phyloP scores from a whole-genome alignment of 2,329 filamentous ascomycete species.

The Xylariaceae sp. region DNA sequence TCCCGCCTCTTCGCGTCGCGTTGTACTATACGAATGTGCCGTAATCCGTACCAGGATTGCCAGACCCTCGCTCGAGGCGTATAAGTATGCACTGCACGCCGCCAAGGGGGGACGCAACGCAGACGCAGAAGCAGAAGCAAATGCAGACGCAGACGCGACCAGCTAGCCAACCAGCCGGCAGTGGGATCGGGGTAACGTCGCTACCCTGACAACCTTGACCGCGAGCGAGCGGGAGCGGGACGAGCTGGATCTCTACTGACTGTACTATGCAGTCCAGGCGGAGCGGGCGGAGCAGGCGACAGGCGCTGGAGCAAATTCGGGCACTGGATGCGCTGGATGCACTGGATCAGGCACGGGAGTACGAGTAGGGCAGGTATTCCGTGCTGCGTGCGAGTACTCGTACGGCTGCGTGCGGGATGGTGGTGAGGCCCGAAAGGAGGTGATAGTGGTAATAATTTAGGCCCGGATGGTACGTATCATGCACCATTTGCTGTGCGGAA shows the following conservation, averaged over 20 bases:
- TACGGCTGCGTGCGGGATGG: background rate
- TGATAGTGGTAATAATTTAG: conserved; percentile 4
- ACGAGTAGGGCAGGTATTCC: too few species aligned
- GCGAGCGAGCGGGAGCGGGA: conserved; percentile 3
- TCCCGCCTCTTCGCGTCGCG: conserved; percentile 3
- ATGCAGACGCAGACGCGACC: conserved; percentile 17
- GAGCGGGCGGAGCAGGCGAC: too few species aligned
- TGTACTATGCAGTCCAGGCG: background rate
- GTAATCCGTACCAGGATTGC: conserved; percentile 2
- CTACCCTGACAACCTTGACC: background rate
- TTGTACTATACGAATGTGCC: conserved; percentile 1
- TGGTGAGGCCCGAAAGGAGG: conserved; percentile 2
- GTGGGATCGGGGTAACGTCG: conserved; percentile 20
- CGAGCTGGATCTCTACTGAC: background rate
- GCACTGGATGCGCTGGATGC: too few species aligned
- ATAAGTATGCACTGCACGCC: conserved; percentile 3
- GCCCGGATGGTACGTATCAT: conserved; percentile 2
- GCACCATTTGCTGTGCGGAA: background rate
- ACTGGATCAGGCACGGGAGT: too few species aligned
- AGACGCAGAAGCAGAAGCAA: background rate
- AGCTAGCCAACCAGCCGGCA: conserved; percentile 4
- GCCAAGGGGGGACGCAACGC: too few species aligned
- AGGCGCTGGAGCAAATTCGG: too few species aligned
- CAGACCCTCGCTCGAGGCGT: conserved; percentile 1
- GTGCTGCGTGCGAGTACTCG: too few species aligned